phyloP scores from a whole-genome alignment of 495 filamentous ascomycete species.

The Opeltia flavorubescens region DNA sequence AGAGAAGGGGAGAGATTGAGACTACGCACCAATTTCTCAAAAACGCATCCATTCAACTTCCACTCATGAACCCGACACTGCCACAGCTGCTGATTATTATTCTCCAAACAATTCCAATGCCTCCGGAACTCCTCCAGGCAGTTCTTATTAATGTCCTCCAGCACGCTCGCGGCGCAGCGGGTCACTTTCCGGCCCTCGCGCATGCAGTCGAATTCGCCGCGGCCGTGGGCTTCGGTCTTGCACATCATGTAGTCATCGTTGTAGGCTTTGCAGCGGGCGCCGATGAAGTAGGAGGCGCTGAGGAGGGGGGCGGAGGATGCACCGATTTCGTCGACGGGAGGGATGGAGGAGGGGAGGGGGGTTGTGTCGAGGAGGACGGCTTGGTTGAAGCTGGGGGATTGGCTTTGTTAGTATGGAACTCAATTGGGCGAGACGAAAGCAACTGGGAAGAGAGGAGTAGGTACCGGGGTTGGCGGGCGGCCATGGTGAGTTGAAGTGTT shows the following conservation, averaged over 20 bases:
- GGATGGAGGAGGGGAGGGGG: slow-evolving; percentile 81
- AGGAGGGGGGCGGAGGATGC: slow-evolving; percentile 80
- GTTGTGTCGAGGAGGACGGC: slow-evolving; percentile 87
- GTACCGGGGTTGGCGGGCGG: slow-evolving; percentile 15
- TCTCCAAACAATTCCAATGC: slow-evolving; percentile 91
- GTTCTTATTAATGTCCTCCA: slow-evolving; percentile 91
- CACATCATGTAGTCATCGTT: slow-evolving; percentile 99
- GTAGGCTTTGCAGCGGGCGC: slow-evolving; percentile 81
- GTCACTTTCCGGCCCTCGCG: slow-evolving; percentile 94
- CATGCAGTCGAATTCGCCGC: slow-evolving; percentile 86
- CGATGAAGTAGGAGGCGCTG: slow-evolving; percentile 94
- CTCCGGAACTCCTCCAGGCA: slow-evolving; percentile 80
- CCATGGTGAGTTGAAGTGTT: too few relatives aligned
- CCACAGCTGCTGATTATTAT: slow-evolving; percentile 94
- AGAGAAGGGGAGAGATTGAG: background rate
- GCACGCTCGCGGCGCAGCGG: slow-evolving; percentile 88
- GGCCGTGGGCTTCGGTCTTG: slow-evolving; percentile 79
- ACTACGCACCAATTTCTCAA: slow-evolving; percentile 73
- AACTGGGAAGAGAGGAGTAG: background rate
- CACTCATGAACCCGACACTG: slow-evolving; percentile 71
- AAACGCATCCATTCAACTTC: slow-evolving; percentile 82
- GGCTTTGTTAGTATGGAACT: background rate
- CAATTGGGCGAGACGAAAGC: background rate
- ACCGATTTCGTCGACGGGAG: slow-evolving; percentile 81
- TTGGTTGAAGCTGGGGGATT: slow-evolving; percentile 67